Conservation (phyloP, 345 rosid genomes). For the Acer saccharum region DNA sequence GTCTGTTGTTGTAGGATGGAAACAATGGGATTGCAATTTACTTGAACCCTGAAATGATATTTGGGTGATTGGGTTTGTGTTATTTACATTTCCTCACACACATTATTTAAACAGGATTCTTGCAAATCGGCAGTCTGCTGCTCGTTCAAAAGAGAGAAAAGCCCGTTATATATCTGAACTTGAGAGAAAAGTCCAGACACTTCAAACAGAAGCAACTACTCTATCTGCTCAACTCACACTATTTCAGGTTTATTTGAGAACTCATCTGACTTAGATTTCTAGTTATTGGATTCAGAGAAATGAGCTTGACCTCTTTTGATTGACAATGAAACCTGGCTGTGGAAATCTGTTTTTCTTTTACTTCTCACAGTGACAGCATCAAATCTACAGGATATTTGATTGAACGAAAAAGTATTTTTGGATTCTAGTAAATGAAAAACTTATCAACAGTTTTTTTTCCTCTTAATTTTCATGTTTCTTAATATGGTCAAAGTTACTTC, state of each 20-base stretch:
- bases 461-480: not conserved
- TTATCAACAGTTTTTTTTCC: not conserved
- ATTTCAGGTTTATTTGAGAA: conserved; percentile 58
- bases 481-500: conserved; percentile 3
- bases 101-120: conserved; percentile 52
- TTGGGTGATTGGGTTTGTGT: not conserved
- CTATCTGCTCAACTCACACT: conserved; percentile 83
- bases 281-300: not conserved
- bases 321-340: not conserved
- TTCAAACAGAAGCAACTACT: conserved; percentile 92
- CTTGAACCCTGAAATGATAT: not conserved
- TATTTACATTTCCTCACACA: not conserved
- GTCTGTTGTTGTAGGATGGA: not conserved
- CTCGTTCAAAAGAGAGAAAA: conserved; percentile 91
- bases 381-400: not conserved
- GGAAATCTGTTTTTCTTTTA: not conserved
- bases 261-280: not conserved
- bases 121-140: conserved; percentile 93
- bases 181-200: conserved; percentile 83
- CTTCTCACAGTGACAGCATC: not conserved
- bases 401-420: conserved; percentile 1
- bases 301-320: conserved; percentile 2
- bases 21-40: conserved; percentile 2
- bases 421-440: not conserved
- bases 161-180: conserved; percentile 78